Base-by-base conservation (phyloP, 202 grass and related monocot genomes). In the Saccharum hybrid region DNA sequence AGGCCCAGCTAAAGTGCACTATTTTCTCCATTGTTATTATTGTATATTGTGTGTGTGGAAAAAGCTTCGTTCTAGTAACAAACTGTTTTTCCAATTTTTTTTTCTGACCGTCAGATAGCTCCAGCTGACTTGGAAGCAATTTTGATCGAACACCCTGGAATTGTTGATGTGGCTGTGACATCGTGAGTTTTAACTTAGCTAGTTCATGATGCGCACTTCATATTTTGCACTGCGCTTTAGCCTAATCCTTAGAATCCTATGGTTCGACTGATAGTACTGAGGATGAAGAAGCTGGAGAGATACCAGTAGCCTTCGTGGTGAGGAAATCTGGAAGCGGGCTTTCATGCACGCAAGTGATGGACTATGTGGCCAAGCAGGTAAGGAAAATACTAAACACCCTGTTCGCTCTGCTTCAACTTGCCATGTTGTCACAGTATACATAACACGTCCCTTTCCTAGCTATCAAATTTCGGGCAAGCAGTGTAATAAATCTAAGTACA, bases 311-410 rank as follows among this genome's bases (percentile, higher is more conserved):
- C 40, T 98, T 90, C 82, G 85, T 98, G 72, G 90, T 93, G 49
- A 88, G 78, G 83, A 94, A 68, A 82, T 46, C 74, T 81, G 91
- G 96, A 90, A 88, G 90, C 74, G 51, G 28, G 36, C 87, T 98
- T 81, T 90, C 92, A 37, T 81, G 87, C 80, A 77, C 14, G 71
- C 77, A 98, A 82, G 85, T 96, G 49, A 92, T 98, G 74, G 81
- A 98, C 22, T 89, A 92, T 83, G 88, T 96, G 72, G 86, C 91
- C 62, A 95, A 92, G 83, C 91, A 92, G 96, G 96, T 98, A 83
- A 82, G 33, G 19, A 82, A 68, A 37, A 83, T 71, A 41, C 61
- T 57, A 16, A n/a, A 42, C 37, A 38, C 18, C 34, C 15, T 37
- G 41, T 8, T 70, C 30, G 43, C 86, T 63, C 71, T 68, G 10